Base-by-base conservation (phyloP, 2,329 filamentous ascomycete genomes). In the Fusarium sp. region DNA sequence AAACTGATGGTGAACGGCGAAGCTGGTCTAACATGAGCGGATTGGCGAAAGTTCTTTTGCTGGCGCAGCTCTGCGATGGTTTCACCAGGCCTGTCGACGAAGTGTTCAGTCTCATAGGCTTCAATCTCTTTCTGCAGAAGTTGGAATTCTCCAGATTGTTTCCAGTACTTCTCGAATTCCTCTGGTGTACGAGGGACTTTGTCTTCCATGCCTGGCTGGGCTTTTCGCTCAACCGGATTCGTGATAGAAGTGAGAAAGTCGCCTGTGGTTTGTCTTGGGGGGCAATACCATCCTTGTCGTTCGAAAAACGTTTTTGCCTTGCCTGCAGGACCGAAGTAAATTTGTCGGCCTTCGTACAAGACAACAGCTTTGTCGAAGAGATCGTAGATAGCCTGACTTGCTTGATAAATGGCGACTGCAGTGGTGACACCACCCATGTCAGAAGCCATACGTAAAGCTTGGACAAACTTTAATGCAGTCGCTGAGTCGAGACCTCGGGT, bases 311-410 rank as follows among this genome's bases (percentile, higher is more conserved):
- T 76, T 72, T 85, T 89, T 0, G 92, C 92, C 5, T 82, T 76
- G 7, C 74, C 76, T 1, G 88, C 86, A 0, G 86, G 86, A 0
- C 92, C 92, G 70, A 90, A 94, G 81, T 89, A 95, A 66, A 95
- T 94, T 73, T 94, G 87, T 0, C 90, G 85, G 2, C 92, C 93
- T 75, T 94, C 90, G 74, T 95, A 94, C 0, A 95, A 82, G 0
- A 95, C 90, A 0, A 89, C 84, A 1, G 87, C 88, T 77, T 94
- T 94, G 80, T 95, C 91, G 73, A 95, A 95, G 17, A 88, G 79
- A 36, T 92, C 89, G 74, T 92, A 92, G 36, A 91, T 90, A 39
- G 86, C 81, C 73, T 92, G 88, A 17, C 87, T 88, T 5, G 92
- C 91, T 73, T 94, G 91, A 66, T 93, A 93, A 11, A 94, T 87